A percentile compares a stretch with the other conserved stretches of the same genome.
These are phyloP conservation scores for Aquilaria sinensis DNA, from an alignment of 345 rosid genomes.

Conservation along the genomic window DNA sequence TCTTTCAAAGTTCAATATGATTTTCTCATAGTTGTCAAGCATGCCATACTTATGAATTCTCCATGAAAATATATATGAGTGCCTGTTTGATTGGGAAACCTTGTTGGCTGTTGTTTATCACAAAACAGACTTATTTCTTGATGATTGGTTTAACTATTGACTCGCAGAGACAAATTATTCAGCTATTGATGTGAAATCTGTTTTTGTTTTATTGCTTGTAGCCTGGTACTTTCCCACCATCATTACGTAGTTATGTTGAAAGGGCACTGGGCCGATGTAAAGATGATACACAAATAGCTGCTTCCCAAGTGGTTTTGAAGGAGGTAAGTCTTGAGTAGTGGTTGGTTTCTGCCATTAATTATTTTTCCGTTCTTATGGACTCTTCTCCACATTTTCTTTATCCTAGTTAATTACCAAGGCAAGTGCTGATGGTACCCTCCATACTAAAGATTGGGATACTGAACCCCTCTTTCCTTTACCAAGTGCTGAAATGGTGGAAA, in stretches of 20 bases:
- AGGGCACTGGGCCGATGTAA: constrained; percentile 82
- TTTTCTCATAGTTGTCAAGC: no score
- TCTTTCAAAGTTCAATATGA: no score
- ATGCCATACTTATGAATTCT: no score
- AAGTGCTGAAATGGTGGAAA: constrained; percentile 25
- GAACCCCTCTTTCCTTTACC: constrained; percentile 75
- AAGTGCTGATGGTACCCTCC: constrained; percentile 57
- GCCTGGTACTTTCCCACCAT: constrained; percentile 72
- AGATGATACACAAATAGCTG: constrained; percentile 61
- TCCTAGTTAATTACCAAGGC: constrained; percentile 70
- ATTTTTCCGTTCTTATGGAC: no score
- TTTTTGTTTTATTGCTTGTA: constrained; percentile 27
- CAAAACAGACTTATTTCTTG: no score
- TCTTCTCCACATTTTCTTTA: constrained; percentile 2
- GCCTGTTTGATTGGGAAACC: no score
- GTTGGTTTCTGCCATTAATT: no score
- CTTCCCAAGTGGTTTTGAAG: constrained; percentile 67
- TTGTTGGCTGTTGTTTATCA: no score
- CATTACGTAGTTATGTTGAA: constrained; percentile 80
- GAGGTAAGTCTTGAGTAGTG: constrained; percentile 39
- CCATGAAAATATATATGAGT: no score
- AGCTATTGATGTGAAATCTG: no score
- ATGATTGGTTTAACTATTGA: no score
- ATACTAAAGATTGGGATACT: constrained; percentile 73
- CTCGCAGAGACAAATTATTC: no score